Conservation (phyloP, 768 basidiomycete species). For the Rhizopogon vesiculosus region DNA sequence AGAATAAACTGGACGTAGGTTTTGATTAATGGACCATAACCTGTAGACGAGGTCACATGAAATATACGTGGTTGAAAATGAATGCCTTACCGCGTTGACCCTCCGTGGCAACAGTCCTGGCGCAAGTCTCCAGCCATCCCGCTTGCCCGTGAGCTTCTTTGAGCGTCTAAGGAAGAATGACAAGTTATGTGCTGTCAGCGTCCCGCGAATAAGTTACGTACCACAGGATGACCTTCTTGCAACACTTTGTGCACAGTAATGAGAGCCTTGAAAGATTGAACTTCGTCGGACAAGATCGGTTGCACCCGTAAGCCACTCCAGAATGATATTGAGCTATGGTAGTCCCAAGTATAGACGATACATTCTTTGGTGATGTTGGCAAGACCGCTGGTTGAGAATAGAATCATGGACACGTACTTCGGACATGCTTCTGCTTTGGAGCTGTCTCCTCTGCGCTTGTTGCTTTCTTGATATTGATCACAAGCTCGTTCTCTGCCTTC, state of each 20-base stretch:
- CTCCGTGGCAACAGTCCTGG: constrained; percentile 79
- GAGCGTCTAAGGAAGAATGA: constrained; percentile 58
- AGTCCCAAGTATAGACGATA: constrained; percentile 99
- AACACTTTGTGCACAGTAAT: constrained; percentile 97
- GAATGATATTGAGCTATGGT: constrained; percentile 95
- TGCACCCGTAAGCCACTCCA: constrained; percentile 97
- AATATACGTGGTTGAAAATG: neutral
- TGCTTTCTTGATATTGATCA: constrained; percentile 96
- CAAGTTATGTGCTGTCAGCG: constrained; percentile 5
- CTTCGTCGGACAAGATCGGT: constrained; percentile 94
- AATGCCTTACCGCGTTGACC: constrained; percentile 61
- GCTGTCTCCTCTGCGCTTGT: constrained; percentile 93
- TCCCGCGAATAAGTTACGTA: constrained; percentile 29
- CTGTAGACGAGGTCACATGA: constrained; percentile 33
- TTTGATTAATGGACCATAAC: constrained; percentile 88
- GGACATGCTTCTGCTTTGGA: constrained; percentile 98
- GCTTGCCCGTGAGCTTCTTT: constrained; percentile 97
- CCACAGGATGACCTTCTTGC: constrained; percentile 95
- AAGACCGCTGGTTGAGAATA: constrained; percentile 1
- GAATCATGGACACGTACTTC: constrained; percentile 59
- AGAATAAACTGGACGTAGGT: constrained; percentile 96
- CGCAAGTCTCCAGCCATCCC: constrained; percentile 97
- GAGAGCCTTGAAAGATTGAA: constrained; percentile 97
- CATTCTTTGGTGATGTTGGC: constrained; percentile 57
- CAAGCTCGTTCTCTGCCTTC: constrained; percentile 92